Base-by-base conservation (phyloP, 179 eudicot genomes). In the Pouteria campechiana region DNA sequence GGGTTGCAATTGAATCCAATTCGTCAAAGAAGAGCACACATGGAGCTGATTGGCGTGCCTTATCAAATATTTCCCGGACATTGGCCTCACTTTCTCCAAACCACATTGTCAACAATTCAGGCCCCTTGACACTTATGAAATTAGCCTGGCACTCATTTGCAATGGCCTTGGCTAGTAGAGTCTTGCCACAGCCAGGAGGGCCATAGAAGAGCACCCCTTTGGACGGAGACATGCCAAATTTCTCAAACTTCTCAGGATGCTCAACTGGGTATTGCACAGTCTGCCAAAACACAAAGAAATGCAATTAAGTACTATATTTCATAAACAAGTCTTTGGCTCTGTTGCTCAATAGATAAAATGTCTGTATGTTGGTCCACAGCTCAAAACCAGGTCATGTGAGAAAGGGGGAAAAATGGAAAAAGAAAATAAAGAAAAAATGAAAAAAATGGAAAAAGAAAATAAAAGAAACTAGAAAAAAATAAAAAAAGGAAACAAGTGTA, bases 261-360 rank as follows among this genome's bases (percentile, higher is more conserved):
- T 75, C 82, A 53, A 75, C 82, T 5, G 82, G 82, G 36, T 75
- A 75, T 39, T 75, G 82, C 8, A 75, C 82, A 61, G 82, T 75
- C 82, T 74, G 52, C 33, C 21, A 20, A 55, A 30, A 25, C 25
- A 11, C 14, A 17, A 24, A 7, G n/a, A 20, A 17, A 14, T 25
- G 15, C 0, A 11, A 40, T 5, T 2, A 8, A 21, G 17, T 7
- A 41, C 44, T 7, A 46, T 54, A 43, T 30, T 37, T 17, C 28
- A 31, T 12, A 31, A 13, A 30, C 13, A 28, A 47, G 8, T 24
- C 7, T 20, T 44, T 16, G 39, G 23, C 16, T 1, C 14, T 7
- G 32, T 12, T 9, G 0, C 1, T 15, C 1, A 23, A 22, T 14
- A 2, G 9, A n/a, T 1, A 28, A 36, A 5, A 27, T n/a, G n/a